Percentiles rank a stretch among this genome's conserved stretches.
These are phyloP conservation scores for Lasiodiplodia citricola DNA, from an alignment of 2,329 filamentous ascomycete genomes.

Conservation along the genomic window DNA sequence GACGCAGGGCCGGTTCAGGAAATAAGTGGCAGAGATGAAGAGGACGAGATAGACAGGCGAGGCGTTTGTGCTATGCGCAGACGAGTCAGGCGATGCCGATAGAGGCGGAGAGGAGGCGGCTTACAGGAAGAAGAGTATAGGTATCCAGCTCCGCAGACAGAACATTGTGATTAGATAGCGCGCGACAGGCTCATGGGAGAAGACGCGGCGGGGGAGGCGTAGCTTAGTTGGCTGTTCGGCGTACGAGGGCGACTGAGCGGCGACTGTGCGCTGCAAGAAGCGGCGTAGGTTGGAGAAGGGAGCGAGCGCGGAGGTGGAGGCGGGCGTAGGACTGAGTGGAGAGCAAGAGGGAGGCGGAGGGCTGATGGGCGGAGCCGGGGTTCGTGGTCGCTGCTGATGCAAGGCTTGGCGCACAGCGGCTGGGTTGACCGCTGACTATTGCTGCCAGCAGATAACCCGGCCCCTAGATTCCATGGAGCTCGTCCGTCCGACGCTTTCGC, in stretches of 20 bases:
- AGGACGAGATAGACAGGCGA: slow-evolving; percentile 57
- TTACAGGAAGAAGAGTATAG: slow-evolving; percentile 59
- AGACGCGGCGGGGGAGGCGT: neutral
- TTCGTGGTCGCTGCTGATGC: slow-evolving; percentile 16
- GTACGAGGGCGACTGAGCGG: neutral
- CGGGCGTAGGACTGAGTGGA: neutral
- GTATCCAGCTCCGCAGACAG: slow-evolving; percentile 66
- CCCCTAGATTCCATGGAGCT: neutral
- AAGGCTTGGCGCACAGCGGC: slow-evolving; percentile 11
- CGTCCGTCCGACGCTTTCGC: neutral
- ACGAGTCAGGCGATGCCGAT: slow-evolving; percentile 15
- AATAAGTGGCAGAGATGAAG: slow-evolving; percentile 84
- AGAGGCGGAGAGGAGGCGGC: slow-evolving; percentile 28
- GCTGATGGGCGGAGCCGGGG: slow-evolving; percentile 22
- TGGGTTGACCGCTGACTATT: slow-evolving; percentile 4
- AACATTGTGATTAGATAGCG: slow-evolving; percentile 58
- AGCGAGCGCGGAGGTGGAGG: slow-evolving; percentile 2
- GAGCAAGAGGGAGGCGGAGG: slow-evolving; percentile 12
- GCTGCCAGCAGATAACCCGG: slow-evolving; percentile 12
- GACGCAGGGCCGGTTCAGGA: slow-evolving; percentile 93
- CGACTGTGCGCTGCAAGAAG: neutral
- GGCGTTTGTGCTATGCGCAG: slow-evolving; percentile 50
- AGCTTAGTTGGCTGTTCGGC: neutral
- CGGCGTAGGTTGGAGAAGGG: neutral
- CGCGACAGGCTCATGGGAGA: slow-evolving; percentile 10